Conservation (phyloP, 768 basidiomycete species). For the Termitomyces eurrhizus region DNA sequence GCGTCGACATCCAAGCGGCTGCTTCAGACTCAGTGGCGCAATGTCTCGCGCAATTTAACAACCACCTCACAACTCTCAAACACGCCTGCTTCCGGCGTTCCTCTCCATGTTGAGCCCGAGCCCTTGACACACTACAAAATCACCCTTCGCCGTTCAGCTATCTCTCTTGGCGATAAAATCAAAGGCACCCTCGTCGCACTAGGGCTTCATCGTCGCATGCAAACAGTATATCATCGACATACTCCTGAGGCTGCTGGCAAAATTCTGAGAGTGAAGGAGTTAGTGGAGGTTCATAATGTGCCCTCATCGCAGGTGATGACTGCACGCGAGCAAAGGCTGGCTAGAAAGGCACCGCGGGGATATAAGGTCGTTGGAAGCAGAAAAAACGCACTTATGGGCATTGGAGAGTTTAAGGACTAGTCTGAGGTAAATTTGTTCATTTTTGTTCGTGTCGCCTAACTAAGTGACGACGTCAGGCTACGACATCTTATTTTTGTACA, state of each 20-base stretch:
- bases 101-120: conserved; percentile 5
- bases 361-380: conserved; percentile 52
- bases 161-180: conserved; percentile 70
- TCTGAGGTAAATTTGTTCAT: background rate
- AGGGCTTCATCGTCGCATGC: conserved; percentile 77
- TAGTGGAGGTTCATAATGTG: conserved; percentile 87
- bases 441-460: background rate
- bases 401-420: conserved; percentile 11
- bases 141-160: conserved; percentile 83
- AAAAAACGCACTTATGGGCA: conserved; percentile 28
- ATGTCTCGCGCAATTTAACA: conserved; percentile 12
- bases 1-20: conserved; percentile 15
- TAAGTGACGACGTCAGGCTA: background rate
- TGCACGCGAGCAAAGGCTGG: conserved; percentile 62
- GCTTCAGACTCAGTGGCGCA: conserved; percentile 10
- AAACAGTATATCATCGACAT: conserved; percentile 80
- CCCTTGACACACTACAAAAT: conserved; percentile 81
- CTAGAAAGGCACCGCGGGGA: conserved; percentile 64
- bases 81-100: background rate
- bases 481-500: background rate
- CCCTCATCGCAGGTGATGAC: conserved; percentile 60
- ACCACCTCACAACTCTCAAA: background rate
- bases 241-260: conserved; percentile 76
- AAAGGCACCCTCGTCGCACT: conserved; percentile 77
- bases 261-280: conserved; percentile 84